A percentile compares a stretch with the other conserved stretches of the same genome.
Evolutionary conservation across 2,329 filamentous ascomycete genomes (phyloP).

Genomic region (Whalleya microplaca): DNA sequence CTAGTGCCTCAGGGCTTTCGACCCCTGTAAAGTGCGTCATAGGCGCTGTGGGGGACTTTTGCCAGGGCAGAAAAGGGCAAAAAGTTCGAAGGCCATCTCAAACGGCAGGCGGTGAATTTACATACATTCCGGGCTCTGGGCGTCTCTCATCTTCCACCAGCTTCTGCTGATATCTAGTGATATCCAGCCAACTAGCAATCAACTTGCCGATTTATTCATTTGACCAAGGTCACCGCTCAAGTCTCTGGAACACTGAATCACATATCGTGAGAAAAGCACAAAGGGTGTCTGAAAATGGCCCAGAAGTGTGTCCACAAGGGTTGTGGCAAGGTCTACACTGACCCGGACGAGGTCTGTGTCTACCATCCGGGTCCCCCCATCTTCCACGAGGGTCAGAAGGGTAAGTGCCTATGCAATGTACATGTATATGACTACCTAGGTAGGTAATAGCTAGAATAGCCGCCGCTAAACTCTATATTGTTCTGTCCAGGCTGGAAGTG

Average conservation of each 20-base stretch:
- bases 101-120: constrained; percentile 25
- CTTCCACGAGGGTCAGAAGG: constrained; percentile 99
- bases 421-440: no score
- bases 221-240: neutral
- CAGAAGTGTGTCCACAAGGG: constrained; percentile 96
- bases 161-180: constrained; percentile 15
- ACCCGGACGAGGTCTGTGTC: constrained; percentile 79
- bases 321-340: constrained; percentile 85
- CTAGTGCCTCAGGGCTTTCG: neutral
- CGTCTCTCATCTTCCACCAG: constrained; percentile 18
- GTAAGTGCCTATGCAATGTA: constrained; percentile 51
- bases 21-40: constrained; percentile 12
- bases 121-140: constrained; percentile 21
- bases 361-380: constrained; percentile 94
- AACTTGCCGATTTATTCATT: neutral
- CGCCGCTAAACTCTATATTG: neutral
- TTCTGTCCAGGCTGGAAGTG: constrained; percentile 84
- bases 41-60: constrained; percentile 22
- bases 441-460: no score
- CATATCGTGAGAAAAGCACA: neutral
- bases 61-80: constrained; percentile 1
- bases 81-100: constrained; percentile 13
- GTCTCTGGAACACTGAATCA: neutral
- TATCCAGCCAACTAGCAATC: no score
- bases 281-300: constrained; percentile 53